These are phyloP conservation scores for Croton laevigatus DNA, from an alignment of 441 rosid species.

Conservation along the genomic window DNA sequence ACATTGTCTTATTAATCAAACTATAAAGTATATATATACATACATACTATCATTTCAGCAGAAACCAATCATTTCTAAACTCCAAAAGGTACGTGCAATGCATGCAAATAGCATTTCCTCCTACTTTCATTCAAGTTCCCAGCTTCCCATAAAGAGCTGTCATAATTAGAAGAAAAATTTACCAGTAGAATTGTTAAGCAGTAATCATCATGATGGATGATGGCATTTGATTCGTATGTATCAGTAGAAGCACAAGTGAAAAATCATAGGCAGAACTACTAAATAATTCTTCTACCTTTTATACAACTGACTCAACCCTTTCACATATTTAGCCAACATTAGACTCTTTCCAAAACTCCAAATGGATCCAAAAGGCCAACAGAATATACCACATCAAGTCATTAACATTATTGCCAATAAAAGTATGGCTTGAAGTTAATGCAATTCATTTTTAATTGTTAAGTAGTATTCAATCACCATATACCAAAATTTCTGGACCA, in stretches of 20 bases:
- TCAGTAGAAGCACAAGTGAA: background rate
- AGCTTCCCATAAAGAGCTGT: too few species aligned
- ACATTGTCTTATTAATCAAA: too few species aligned
- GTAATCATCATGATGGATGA: background rate
- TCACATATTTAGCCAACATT: background rate
- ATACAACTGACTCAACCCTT: background rate
- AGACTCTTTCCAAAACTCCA: background rate
- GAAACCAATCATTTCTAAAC: too few species aligned
- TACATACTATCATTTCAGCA: too few species aligned
- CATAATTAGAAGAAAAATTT: too few species aligned
- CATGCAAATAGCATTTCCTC: too few species aligned
- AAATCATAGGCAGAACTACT: background rate
- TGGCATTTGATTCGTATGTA: background rate
- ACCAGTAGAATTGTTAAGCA: background rate
- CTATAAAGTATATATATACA: too few species aligned
- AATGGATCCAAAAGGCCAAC: background rate
- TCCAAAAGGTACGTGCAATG: background rate
- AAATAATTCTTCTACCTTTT: background rate
- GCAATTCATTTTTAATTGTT: background rate
- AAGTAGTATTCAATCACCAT: too few species aligned
- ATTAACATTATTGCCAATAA: background rate
- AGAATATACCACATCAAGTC: background rate
- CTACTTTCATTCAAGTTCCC: too few species aligned
- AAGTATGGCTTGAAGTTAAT: background rate
- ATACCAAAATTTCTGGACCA: background rate